Base-by-base conservation (phyloP, 768 basidiomycete genomes). In the Boletus insuetus region DNA sequence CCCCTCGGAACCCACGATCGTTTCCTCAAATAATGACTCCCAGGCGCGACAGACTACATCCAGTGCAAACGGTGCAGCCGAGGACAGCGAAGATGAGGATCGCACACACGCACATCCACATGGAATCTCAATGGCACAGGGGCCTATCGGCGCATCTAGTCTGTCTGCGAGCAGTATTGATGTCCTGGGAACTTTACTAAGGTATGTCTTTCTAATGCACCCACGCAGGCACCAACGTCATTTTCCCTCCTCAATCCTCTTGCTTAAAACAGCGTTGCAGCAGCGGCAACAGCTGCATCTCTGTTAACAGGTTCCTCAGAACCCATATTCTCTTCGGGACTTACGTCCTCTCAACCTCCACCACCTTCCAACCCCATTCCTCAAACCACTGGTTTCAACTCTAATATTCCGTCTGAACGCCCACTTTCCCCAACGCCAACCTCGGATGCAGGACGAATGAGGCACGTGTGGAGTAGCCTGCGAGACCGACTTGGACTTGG, bases 231-330 rank as follows among this genome's bases (percentile, higher is more conserved):
- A 46, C 46, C 20, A 13, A 53, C 35, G 16, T 24, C 26, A 31
- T 48, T 12, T 29, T 32, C 41, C 10, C 43, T 22, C 45, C 40
- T 49, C 39, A 39, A 31, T n/a, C 47, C 51, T 9, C 46, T 11
- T 17, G 19, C 32, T n/a, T 38, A 17, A 19, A 66, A 46, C 58
- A 89, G 91, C 62, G 91, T 93, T 32, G 91, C 91, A 4, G 90
- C 91, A n/a, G 89, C 91, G 11, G 91, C 91, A n/a, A 92, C 91
- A 1, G 91, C 91, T 2, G 89, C 89, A 9, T 93, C 91, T 4
- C 78, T 91, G 29, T 77, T 90, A n/a, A 85, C 86, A 2, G 88
- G 88, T 35, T 81, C 84, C 22, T 82, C 84, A 5, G 82, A 86
- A 46, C 79, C 83, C 12, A 80, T 89, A 42, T 78, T 87, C 52